Evolutionary conservation across 1,284 basidiomycete species (phyloP).

Genomic region (Singerocomus rubriflavus): DNA sequence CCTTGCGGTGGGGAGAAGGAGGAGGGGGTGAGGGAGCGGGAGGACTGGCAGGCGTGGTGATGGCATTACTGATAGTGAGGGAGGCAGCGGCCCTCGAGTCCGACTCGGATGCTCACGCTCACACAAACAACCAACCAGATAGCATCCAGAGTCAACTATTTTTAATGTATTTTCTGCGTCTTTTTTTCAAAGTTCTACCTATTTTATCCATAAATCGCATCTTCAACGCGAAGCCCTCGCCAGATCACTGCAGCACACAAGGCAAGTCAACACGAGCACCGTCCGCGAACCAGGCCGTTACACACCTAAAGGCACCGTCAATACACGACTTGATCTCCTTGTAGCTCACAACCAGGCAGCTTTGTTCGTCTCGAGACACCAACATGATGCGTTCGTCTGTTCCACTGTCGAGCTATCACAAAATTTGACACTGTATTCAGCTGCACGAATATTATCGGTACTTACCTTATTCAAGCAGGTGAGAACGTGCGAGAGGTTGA

Average conservation of each 20-base stretch:
- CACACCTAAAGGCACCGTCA: slow-evolving; percentile 67
- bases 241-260: slow-evolving; percentile 21
- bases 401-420: slow-evolving; percentile 79
- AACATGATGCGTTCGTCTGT: slow-evolving; percentile 95
- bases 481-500: slow-evolving; percentile 91
- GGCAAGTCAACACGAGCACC: neutral
- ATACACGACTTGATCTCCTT: slow-evolving; percentile 88
- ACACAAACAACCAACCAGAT: neutral
- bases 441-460: neutral
- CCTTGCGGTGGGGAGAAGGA: slow-evolving; percentile 65
- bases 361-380: slow-evolving; percentile 91
- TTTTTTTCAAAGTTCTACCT: slow-evolving; percentile 57
- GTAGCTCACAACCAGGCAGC: slow-evolving; percentile 94
- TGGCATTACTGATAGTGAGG: slow-evolving; percentile 17
- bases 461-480: slow-evolving; percentile 85
- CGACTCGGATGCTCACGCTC: neutral
- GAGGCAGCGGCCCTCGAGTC: neutral
- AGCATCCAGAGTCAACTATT: slow-evolving; percentile 5
- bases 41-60: slow-evolving; percentile 54
- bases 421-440: neutral
- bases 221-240: slow-evolving; percentile 27
- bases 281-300: neutral
- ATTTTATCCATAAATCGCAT: slow-evolving; percentile 39
- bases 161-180: slow-evolving; percentile 54
- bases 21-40: slow-evolving; percentile 57